Evolutionary conservation across 2,329 filamentous ascomycete species (phyloP).

Genomic region (Clarireedia paspali): DNA sequence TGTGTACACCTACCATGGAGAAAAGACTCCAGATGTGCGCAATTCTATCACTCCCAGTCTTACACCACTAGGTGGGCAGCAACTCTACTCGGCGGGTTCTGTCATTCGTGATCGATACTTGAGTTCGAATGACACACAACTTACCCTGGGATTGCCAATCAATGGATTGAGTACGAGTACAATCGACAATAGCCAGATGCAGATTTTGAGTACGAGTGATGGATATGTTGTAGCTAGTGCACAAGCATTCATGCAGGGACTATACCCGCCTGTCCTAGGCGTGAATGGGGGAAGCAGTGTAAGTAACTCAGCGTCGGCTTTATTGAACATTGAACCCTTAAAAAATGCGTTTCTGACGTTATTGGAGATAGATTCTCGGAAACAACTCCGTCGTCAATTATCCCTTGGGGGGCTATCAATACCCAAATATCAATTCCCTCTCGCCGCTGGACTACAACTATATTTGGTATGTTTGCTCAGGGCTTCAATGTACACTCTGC

Average conservation of each 20-base stretch:
- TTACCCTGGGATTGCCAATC: constrained; percentile 24
- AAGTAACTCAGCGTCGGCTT: background rate
- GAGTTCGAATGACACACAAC: constrained; percentile 19
- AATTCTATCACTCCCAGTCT: constrained; percentile 30
- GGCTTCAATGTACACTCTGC: background rate
- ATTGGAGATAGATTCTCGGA: constrained; percentile 39
- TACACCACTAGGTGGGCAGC: constrained; percentile 46
- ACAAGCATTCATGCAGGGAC: constrained; percentile 70
- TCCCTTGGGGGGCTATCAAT: constrained; percentile 73
- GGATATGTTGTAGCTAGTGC: constrained; percentile 57
- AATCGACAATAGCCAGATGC: constrained; percentile 25
- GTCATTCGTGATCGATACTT: constrained; percentile 45
- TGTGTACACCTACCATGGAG: constrained; percentile 38
- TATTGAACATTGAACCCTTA: background rate
- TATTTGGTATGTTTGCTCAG: background rate
- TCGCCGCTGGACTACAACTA: constrained; percentile 1
- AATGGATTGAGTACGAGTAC: background rate
- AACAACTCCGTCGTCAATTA: constrained; percentile 54
- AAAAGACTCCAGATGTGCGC: constrained; percentile 38
- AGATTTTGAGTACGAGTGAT: constrained; percentile 35
- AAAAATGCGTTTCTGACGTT: background rate
- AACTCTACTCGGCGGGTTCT: constrained; percentile 41
- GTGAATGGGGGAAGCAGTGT: background rate
- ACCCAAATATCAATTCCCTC: constrained; percentile 41
- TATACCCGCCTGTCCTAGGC: constrained; percentile 59